These are phyloP conservation scores for Gracilaria caudata DNA, from an alignment of 23 red algal genomes.

Conservation along the genomic window DNA sequence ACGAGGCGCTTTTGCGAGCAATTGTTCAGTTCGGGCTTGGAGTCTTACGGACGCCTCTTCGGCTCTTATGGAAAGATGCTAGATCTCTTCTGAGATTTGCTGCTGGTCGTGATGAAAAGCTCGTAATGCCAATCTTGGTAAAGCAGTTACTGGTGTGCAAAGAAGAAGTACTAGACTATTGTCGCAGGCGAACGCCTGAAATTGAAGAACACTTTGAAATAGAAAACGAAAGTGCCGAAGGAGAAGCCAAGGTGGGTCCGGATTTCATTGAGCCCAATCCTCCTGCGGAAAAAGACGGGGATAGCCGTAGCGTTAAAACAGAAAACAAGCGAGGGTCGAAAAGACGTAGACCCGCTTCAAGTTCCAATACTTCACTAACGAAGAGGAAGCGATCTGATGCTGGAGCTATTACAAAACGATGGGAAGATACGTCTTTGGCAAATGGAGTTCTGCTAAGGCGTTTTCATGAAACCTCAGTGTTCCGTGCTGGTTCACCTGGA, in stretches of 20 bases:
- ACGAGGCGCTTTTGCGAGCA: neutral
- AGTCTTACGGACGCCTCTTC: conserved; percentile 47
- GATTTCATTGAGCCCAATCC: neutral
- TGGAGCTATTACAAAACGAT: neutral
- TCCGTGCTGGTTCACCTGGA: neutral
- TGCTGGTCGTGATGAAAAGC: conserved; percentile 11
- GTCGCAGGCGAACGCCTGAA: neutral
- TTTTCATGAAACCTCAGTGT: neutral
- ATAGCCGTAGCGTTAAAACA: neutral
- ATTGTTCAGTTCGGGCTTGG: conserved; percentile 56
- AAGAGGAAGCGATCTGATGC: neutral
- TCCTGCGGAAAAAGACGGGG: too few relatives aligned
- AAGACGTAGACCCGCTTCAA: neutral
- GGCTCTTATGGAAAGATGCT: conserved; percentile 53
- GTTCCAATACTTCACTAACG: neutral
- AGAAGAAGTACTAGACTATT: neutral
- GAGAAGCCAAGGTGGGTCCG: neutral
- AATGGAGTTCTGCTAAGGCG: neutral
- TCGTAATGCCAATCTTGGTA: conserved; percentile 20
- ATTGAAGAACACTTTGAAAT: neutral
- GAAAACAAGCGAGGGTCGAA: neutral
- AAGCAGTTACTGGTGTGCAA: neutral
- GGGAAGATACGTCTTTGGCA: neutral
- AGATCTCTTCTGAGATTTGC: conserved; percentile 23
- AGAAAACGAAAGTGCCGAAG: conserved; percentile 7